A percentile compares a stretch with the other conserved stretches of the same genome.
These are phyloP conservation scores for Ogataea parapolymorpha DNA, from an alignment of 805 yeast genomes.

Conservation along the genomic window DNA sequence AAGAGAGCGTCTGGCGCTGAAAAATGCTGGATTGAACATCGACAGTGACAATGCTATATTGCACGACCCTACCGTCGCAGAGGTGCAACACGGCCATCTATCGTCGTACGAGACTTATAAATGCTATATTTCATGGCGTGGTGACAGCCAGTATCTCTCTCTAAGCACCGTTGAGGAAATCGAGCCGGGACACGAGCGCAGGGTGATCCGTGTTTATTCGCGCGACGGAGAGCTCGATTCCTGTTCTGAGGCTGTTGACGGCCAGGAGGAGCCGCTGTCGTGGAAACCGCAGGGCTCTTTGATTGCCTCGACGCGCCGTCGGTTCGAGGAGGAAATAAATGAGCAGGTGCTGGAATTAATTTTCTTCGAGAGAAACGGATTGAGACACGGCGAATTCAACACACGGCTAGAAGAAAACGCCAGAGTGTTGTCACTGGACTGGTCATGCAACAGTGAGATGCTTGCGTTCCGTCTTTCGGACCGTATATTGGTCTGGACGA, in stretches of 20 bases:
- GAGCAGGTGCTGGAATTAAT: constrained; percentile 51
- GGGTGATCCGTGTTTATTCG: constrained; percentile 79
- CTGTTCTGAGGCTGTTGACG: constrained; percentile 87
- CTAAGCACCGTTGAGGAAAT: constrained; percentile 59
- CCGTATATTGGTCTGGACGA: constrained; percentile 82
- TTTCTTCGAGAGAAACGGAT: constrained; percentile 91
- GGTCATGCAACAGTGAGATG: constrained; percentile 82
- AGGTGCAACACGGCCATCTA: constrained; percentile 64
- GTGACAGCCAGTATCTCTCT: constrained; percentile 84
- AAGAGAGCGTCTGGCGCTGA: constrained; percentile 55
- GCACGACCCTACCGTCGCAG: constrained; percentile 86
- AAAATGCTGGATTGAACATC: constrained; percentile 63
- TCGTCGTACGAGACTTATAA: constrained; percentile 51
- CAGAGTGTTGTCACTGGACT: constrained; percentile 50
- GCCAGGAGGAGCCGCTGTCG: constrained; percentile 65
- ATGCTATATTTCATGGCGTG: constrained; percentile 81
- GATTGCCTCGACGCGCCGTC: constrained; percentile 78
- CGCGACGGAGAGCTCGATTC: constrained; percentile 77
- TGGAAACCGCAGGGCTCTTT: constrained; percentile 93
- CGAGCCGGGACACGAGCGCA: constrained; percentile 44
- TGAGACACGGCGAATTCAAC: constrained; percentile 82
- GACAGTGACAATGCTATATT: constrained; percentile 51
- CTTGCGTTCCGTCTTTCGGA: constrained; percentile 63
- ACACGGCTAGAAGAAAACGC: constrained; percentile 56
- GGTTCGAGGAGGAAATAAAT: constrained; percentile 47